Conservation (phyloP, 306 rosid genomes). For the Quillaja saponaria region DNA sequence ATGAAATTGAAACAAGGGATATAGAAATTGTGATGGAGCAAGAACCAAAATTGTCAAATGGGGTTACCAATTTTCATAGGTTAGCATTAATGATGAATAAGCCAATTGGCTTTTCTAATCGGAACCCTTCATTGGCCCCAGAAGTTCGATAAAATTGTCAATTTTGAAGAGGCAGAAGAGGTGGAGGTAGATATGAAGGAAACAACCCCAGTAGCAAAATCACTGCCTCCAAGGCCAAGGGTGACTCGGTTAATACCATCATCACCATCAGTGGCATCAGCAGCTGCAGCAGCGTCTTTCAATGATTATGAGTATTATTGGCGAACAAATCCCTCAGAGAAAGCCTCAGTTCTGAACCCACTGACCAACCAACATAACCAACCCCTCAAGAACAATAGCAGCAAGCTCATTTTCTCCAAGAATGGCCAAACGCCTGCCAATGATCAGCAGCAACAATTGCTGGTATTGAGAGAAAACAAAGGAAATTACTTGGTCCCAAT, state of each 20-base stretch:
- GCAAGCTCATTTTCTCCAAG: slow-evolving; percentile 32
- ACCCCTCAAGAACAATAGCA: slow-evolving; percentile 13
- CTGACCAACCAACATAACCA: slow-evolving; percentile 27
- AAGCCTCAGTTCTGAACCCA: slow-evolving; percentile 23
- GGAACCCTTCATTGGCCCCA: slow-evolving; percentile 54
- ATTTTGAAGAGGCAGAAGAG: slow-evolving; percentile 42
- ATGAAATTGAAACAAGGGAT: slow-evolving; percentile 8
- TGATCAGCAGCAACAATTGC: slow-evolving; percentile 42
- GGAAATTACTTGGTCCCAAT: slow-evolving; percentile 63
- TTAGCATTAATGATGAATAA: slow-evolving; percentile 52
- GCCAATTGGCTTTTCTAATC: slow-evolving; percentile 51
- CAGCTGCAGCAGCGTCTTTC: slow-evolving; percentile 46
- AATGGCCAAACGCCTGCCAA: slow-evolving; percentile 27
- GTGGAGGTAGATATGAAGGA: slow-evolving; percentile 22
- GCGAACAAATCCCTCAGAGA: slow-evolving; percentile 49
- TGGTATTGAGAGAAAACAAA: slow-evolving; percentile 60
- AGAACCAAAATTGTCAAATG: slow-evolving; percentile 36
- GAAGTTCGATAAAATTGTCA: slow-evolving; percentile 48
- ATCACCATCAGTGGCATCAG: slow-evolving; percentile 21
- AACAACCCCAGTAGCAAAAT: slow-evolving; percentile 40
- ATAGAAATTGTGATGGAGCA: slow-evolving; percentile 34
- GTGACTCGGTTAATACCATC: slow-evolving; percentile 44
- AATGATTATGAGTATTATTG: slow-evolving; percentile 73
- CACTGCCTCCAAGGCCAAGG: slow-evolving; percentile 65
- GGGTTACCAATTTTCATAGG: slow-evolving; percentile 42